phyloP scores from a whole-genome alignment of 2,329 filamentous ascomycete genomes.

The Cryphonectria radicalis region DNA sequence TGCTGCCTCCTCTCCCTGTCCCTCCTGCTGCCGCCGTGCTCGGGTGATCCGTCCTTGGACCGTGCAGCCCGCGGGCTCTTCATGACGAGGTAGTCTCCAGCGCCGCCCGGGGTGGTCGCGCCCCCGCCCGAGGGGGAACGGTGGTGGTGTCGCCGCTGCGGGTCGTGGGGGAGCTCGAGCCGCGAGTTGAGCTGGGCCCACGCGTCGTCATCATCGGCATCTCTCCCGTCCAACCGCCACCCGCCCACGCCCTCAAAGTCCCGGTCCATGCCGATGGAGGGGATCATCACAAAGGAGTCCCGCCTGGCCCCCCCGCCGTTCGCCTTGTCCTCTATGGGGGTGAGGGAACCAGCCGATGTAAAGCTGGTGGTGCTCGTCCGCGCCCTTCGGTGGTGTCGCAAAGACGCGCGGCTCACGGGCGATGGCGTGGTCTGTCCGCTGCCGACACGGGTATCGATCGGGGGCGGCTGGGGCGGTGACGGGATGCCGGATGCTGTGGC shows the following conservation, averaged over 20 bases:
- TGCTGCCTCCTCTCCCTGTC: slow-evolving; percentile 30
- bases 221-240: slow-evolving; percentile 55
- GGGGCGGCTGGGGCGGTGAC: slow-evolving; percentile 6
- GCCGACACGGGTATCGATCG: slow-evolving; percentile 13
- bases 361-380: slow-evolving; percentile 38
- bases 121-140: slow-evolving; percentile 47
- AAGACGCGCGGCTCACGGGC: slow-evolving; percentile 14
- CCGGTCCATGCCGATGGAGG: slow-evolving; percentile 55
- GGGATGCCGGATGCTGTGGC: slow-evolving; percentile 36
- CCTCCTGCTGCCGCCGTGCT: slow-evolving; percentile 33
- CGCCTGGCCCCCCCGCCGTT: slow-evolving; percentile 32
- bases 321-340: slow-evolving; percentile 38
- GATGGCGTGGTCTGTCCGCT: slow-evolving; percentile 22
- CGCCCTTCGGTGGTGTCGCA: slow-evolving; percentile 29
- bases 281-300: slow-evolving; percentile 40
- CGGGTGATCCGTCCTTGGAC: slow-evolving; percentile 38
- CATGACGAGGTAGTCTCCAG: slow-evolving; percentile 50
- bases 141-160: slow-evolving; percentile 47
- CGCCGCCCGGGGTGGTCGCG: slow-evolving; percentile 45
- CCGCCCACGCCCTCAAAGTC: slow-evolving; percentile 66
- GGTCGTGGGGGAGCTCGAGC: slow-evolving; percentile 52
- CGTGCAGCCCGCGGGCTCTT: slow-evolving; percentile 39
- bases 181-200: slow-evolving; percentile 60
- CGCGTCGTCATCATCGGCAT: slow-evolving; percentile 46
- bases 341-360: slow-evolving; percentile 38